Conservation (phyloP, 177 flowering plant genomes). For the Vitis hybrid region DNA sequence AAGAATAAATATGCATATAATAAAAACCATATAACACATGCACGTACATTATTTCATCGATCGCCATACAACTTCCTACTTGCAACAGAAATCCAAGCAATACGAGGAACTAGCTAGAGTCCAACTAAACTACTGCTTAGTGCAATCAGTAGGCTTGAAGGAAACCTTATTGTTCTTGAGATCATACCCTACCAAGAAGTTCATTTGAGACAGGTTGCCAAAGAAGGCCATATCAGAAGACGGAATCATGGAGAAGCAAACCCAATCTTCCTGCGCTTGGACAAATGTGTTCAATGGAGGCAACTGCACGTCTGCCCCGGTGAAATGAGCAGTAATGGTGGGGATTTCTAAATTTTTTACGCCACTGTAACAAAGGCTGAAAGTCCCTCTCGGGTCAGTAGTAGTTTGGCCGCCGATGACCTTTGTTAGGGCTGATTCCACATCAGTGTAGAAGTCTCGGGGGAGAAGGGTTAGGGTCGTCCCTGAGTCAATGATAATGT, state of each 20-base stretch:
- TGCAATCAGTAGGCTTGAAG: slow-evolving; percentile 41
- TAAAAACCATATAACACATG: no score
- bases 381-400: slow-evolving; percentile 14
- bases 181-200: slow-evolving; percentile 25
- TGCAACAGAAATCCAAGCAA: no score
- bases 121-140: slow-evolving; percentile 5
- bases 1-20: no score
- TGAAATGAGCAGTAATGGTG: slow-evolving; percentile 26
- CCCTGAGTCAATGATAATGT: slow-evolving; percentile 57
- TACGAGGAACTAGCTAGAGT: no score
- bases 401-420: slow-evolving; percentile 10
- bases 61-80: no score
- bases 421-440: slow-evolving; percentile 17
- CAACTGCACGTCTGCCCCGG: slow-evolving; percentile 32
- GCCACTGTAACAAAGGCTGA: slow-evolving; percentile 26
- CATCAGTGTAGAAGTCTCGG: slow-evolving; percentile 7
- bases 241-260: slow-evolving; percentile 33
- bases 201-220: slow-evolving; percentile 26
- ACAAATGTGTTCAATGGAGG: slow-evolving; percentile 20
- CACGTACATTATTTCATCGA: no score
- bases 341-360: slow-evolving; percentile 17
- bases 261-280: slow-evolving; percentile 13
- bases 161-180: slow-evolving; percentile 15
- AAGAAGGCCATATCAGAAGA: slow-evolving; percentile 8
- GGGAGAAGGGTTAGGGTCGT: slow-evolving; percentile 38